These are phyloP conservation scores for Piedraia hortae DNA, from an alignment of 2,329 filamentous ascomycete species.

Conservation along the genomic window DNA sequence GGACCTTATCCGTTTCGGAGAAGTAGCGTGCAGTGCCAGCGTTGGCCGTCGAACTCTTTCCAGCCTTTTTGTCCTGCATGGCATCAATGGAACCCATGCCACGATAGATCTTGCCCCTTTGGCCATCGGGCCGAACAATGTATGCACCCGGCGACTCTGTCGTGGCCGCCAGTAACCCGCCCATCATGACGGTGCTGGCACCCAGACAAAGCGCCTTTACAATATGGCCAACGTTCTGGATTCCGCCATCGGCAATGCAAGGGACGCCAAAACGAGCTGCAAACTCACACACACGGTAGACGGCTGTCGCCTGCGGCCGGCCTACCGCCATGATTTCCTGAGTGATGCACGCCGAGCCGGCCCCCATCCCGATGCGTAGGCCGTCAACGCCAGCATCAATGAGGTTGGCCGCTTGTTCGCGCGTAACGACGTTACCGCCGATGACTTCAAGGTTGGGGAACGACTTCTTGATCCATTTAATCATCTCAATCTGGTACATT, in stretches of 20 bases:
- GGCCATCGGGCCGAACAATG: constrained; percentile 84
- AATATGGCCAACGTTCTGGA: constrained; percentile 96
- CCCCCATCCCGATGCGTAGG: constrained; percentile 95
- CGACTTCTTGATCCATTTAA: constrained; percentile 78
- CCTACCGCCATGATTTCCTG: constrained; percentile 99
- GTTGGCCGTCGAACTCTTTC: constrained; percentile 50
- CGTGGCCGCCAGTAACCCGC: constrained; percentile 83
- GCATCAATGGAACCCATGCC: constrained; percentile 98
- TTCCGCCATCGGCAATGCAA: constrained; percentile 90
- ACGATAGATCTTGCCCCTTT: constrained; percentile 96
- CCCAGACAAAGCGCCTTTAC: constrained; percentile 92
- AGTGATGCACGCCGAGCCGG: constrained; percentile 91
- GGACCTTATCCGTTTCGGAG: constrained; percentile 78
- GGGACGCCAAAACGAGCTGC: constrained; percentile 84
- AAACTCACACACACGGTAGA: constrained; percentile 71
- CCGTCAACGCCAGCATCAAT: constrained; percentile 90
- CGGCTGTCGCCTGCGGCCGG: constrained; percentile 77
- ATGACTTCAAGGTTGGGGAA: constrained; percentile 79
- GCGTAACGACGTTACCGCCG: constrained; percentile 91
- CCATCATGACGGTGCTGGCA: constrained; percentile 96
- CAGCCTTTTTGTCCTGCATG: constrained; percentile 98
- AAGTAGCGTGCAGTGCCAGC: constrained; percentile 95
- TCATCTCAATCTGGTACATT: constrained; percentile 96
- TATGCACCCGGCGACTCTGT: constrained; percentile 94
- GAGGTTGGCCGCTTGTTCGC: constrained; percentile 75